Conservation (phyloP, 2,329 filamentous ascomycete genomes). For the Alternaria gansuensis region DNA sequence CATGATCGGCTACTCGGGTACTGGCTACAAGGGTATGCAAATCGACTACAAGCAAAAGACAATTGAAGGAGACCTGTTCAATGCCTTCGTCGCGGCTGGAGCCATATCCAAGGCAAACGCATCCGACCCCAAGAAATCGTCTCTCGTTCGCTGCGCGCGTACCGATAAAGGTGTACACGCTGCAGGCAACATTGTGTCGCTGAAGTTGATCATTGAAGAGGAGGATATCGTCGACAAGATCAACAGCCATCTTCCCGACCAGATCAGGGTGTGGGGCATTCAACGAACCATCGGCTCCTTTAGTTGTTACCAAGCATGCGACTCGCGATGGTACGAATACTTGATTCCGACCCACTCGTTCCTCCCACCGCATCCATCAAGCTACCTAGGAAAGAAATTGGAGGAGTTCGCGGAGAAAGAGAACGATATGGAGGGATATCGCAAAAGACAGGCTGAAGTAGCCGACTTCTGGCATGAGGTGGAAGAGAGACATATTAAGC, state of each 20-base stretch:
- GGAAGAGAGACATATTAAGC: conserved; percentile 82
- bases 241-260: conserved; percentile 81
- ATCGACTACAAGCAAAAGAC: conserved; percentile 81
- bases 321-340: conserved; percentile 97
- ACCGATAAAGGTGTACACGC: conserved; percentile 98
- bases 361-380: conserved; percentile 88
- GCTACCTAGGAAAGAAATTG: conserved; percentile 84
- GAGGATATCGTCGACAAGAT: conserved; percentile 87
- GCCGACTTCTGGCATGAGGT: conserved; percentile 82
- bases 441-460: conserved; percentile 77
- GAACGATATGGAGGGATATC: conserved; percentile 73
- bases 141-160: conserved; percentile 88
- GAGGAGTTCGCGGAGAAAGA: conserved; percentile 78
- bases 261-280: conserved; percentile 96
- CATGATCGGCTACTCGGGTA: conserved; percentile 93
- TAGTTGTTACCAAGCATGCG: conserved; percentile 93
- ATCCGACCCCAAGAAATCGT: conserved; percentile 95
- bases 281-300: conserved; percentile 89
- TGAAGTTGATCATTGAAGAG: conserved; percentile 96
- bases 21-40: conserved; percentile 97
- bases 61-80: conserved; percentile 94
- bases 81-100: conserved; percentile 86
- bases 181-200: conserved; percentile 90
- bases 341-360: conserved; percentile 93
- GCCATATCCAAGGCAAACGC: conserved; percentile 98